Evolutionary conservation across 306 rosid genomes (phyloP), one percentile per base, ranked within the genome.

Genomic region (Prunus mume): DNA sequence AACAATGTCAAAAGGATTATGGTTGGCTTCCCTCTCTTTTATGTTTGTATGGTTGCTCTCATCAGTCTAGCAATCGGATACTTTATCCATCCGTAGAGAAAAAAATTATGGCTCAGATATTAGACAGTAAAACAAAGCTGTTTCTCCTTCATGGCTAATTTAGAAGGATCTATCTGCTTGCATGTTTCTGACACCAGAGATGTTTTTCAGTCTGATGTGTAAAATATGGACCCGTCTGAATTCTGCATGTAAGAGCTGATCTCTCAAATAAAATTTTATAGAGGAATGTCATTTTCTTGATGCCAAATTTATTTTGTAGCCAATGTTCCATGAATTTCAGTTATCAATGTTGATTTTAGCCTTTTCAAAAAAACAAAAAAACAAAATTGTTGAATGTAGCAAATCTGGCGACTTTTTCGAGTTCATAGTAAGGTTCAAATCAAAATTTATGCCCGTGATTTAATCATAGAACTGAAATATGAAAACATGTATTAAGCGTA

Each of bases 1-100:
- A 79, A 68, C 77, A 54, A 69, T 51, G 73, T 55, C n/a, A 86
- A 68, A 82, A 78, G 49, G 28, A 81, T 73, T 77, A 89, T 79
- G 77, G 82, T 65, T 64, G 97, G 99, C 43, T 92, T 95, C 86
- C 97, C 99, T 8, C 72, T 89, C 41, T 76, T 90, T 75, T 87
- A 84, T 89, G 93, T 90, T 78, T 83, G 87, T 76, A 80, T 85
- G 92, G 88, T 92, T 78, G 96, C 91, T 68, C 85, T 89, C 49
- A 64, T 89, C 68, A 83, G 99, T 47, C 71, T 89, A 80, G 87
- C 81, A 24, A 70, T 89, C 15, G 97, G 99, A 75, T 95, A 88
- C 81, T 82, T 78, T 46, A 58, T 91, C 75, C 96, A 90, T 82
- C 78, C 89, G 20, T 89, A 78, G 79, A 76, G 56, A 85, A 6